Evolutionary conservation across 2,329 filamentous ascomycete species (phyloP).

Genomic region (Fusarium sambucinum): DNA sequence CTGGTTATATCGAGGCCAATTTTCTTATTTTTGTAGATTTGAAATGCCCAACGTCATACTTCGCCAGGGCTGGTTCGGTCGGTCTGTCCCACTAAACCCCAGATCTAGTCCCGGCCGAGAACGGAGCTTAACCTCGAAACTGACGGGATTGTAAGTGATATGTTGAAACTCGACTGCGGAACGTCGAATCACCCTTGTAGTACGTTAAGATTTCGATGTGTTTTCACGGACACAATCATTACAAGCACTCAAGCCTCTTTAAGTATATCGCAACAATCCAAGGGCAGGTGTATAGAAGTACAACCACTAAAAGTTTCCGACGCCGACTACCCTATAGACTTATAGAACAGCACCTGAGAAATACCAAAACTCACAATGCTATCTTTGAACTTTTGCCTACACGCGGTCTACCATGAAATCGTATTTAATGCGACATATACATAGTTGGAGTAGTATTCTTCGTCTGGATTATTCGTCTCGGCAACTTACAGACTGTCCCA

Average conservation of each 20-base stretch:
- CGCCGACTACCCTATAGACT: not conserved
- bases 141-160: slow-evolving; percentile 30
- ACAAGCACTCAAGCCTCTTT: not conserved
- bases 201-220: no score
- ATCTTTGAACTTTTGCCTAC: not conserved
- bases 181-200: not conserved
- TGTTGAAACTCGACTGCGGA: not conserved
- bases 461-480: no score
- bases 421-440: no score
- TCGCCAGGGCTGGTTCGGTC: not conserved
- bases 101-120: slow-evolving; percentile 28
- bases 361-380: not conserved
- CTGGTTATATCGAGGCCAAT: not conserved
- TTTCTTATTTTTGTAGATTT: no score
- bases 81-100: slow-evolving; percentile 18
- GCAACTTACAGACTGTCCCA: no score
- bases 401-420: not conserved
- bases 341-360: not conserved
- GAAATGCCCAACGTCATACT: not conserved
- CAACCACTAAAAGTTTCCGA: not conserved
- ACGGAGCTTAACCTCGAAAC: slow-evolving; percentile 13
- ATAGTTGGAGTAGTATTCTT: no score
- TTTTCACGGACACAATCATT: no score
- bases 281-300: no score
- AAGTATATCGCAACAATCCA: not conserved